Conservation (phyloP, 768 basidiomycete species). For the Brasilioporus rufonigricans region DNA sequence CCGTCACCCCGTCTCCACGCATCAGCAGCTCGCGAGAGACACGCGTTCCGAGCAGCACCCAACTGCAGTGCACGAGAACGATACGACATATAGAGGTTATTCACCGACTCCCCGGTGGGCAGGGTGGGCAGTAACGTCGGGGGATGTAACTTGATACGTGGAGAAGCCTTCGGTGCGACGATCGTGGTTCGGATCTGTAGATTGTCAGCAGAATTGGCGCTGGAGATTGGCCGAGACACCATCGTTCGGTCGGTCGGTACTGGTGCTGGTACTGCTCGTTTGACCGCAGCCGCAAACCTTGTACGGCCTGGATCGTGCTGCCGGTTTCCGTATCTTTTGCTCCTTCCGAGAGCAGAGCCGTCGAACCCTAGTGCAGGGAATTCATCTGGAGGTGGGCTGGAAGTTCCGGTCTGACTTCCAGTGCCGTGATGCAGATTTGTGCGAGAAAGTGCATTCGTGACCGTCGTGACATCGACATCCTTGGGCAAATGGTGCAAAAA, state of each 20-base stretch:
- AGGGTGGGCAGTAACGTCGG: conserved; percentile 86
- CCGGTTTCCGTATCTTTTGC: conserved; percentile 39
- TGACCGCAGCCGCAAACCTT: conserved; percentile 87
- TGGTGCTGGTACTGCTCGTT: conserved; percentile 48
- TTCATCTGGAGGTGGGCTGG: conserved; percentile 46
- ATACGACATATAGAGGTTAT: conserved; percentile 83
- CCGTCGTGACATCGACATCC: conserved; percentile 73
- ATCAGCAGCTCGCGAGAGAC: conserved; percentile 91
- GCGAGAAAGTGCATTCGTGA: conserved; percentile 67
- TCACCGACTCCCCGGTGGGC: conserved; percentile 78
- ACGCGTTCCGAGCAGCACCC: conserved; percentile 91
- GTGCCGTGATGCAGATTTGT: conserved; percentile 49
- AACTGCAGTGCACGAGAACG: conserved; percentile 86
- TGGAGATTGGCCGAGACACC: conserved; percentile 54
- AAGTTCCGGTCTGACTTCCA: conserved; percentile 37
- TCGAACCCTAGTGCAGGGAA: conserved; percentile 69
- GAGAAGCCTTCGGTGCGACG: conserved; percentile 78
- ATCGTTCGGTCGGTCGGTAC: conserved; percentile 37
- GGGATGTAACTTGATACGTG: conserved; percentile 79
- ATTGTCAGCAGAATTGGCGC: conserved; percentile 49
- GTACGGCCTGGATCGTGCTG: conserved; percentile 84
- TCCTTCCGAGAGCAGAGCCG: conserved; percentile 35
- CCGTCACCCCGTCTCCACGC: conserved; percentile 96
- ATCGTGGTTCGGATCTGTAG: conserved; percentile 65
- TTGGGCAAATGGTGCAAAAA: conserved; percentile 91